A percentile compares a stretch with the other conserved stretches of the same genome.
These are phyloP conservation scores for Diospyros lotus DNA, from an alignment of 148 eudicot species.

Conservation along the genomic window DNA sequence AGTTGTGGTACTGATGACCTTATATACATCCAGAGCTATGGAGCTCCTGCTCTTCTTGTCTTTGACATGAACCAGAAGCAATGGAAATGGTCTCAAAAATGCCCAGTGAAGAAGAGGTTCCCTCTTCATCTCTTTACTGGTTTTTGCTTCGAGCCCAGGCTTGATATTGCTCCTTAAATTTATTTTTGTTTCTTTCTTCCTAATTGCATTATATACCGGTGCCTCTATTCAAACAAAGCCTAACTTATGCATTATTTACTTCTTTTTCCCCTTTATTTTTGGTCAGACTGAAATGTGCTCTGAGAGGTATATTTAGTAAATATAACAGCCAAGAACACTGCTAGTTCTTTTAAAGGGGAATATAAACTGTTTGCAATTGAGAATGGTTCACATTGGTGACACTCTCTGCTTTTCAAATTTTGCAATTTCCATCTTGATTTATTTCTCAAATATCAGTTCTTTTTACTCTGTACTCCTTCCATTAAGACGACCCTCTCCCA, in stretches of 20 bases:
- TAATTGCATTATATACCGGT: neutral
- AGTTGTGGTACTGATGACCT: conserved; percentile 76
- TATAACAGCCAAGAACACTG: conserved; percentile 17
- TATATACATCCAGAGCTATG: conserved; percentile 86
- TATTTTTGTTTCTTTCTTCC: neutral
- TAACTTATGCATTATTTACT: neutral
- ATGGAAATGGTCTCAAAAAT: conserved; percentile 91
- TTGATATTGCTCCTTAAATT: conserved; percentile 63
- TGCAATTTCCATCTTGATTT: no score
- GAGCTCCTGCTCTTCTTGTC: conserved; percentile 76
- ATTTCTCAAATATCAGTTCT: no score
- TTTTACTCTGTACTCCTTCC: no score
- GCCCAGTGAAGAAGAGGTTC: conserved; percentile 84
- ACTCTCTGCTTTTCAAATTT: no score
- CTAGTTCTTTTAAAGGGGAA: conserved; percentile 13
- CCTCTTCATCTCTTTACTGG: conserved; percentile 96
- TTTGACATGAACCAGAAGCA: conserved; percentile 64
- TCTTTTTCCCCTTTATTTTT: neutral
- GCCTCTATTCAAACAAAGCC: neutral
- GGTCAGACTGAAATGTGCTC: neutral
- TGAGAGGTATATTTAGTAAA: neutral
- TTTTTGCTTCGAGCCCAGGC: conserved; percentile 93
- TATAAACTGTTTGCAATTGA: neutral
- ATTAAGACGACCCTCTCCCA: no score
- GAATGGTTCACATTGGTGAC: no score